Evolutionary conservation across 192 early-diverging fungal species (phyloP).

Genomic region (Thamnidium elegans): DNA sequence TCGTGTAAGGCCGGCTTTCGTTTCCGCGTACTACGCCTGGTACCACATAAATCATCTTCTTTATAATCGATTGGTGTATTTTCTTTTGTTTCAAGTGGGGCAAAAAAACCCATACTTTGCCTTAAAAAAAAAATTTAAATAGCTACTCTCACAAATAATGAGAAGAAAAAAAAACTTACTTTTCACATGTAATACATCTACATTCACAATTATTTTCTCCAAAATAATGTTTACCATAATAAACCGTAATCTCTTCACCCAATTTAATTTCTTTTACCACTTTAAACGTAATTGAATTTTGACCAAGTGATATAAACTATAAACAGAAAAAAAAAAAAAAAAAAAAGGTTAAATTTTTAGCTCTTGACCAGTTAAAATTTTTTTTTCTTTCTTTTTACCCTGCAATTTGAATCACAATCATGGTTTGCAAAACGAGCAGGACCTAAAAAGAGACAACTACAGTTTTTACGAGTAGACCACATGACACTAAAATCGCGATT

Average conservation of each 20-base stretch:
- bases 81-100: conserved; percentile 17
- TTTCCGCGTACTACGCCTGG: conserved; percentile 22
- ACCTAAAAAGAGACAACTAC: conserved; percentile 56
- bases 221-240: conserved; percentile 63
- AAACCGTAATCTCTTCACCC: conserved; percentile 62
- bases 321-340: background rate
- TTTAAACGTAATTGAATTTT: conserved; percentile 54
- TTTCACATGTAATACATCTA: conserved; percentile 59
- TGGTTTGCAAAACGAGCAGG: conserved; percentile 66
- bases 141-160: background rate
- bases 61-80: conserved; percentile 4
- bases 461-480: conserved; percentile 45
- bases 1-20: conserved; percentile 18
- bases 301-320: conserved; percentile 46
- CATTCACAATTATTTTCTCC: conserved; percentile 59
- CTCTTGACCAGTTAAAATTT: no score
- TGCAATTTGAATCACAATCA: conserved; percentile 56
- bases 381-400: conserved; percentile 18
- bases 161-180: conserved; percentile 20
- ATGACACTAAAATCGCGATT: conserved; percentile 51
- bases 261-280: conserved; percentile 43
- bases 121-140: conserved; percentile 11
- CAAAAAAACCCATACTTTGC: conserved; percentile 10
- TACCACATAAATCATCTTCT: conserved; percentile 4
- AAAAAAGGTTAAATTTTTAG: background rate